Evolutionary conservation across 176 grass and related monocot species (phyloP).

Genomic region (Eragrostis nindensis): DNA sequence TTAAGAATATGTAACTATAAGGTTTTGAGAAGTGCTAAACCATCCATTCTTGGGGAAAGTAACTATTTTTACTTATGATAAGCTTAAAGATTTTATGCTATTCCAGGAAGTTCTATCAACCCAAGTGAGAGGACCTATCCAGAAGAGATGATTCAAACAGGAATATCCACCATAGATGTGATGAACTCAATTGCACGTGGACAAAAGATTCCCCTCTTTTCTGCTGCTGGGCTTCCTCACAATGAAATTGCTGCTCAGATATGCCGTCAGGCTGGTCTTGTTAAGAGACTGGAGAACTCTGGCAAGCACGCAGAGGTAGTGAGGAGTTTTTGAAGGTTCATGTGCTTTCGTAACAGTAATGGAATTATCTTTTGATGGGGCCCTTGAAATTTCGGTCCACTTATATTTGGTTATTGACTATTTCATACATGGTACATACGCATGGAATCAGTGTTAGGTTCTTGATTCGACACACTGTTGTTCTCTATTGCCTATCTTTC

Average conservation of each 20-base stretch:
- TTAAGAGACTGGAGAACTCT: constrained; percentile 84
- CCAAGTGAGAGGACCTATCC: constrained; percentile 99
- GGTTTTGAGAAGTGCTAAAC: not conserved
- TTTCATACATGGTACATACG: not conserved
- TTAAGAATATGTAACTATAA: constrained; percentile 7
- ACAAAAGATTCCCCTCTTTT: constrained; percentile 99
- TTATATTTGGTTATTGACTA: not conserved
- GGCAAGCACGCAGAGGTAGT: constrained; percentile 73
- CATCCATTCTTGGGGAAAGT: not conserved
- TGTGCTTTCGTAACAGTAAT: not conserved
- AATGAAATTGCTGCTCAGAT: constrained; percentile 99
- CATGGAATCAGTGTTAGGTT: constrained; percentile 4
- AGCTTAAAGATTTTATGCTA: constrained; percentile 1
- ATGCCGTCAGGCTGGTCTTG: constrained; percentile 98
- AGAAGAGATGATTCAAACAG: constrained; percentile 99
- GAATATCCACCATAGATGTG: constrained; percentile 99
- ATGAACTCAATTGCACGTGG: constrained; percentile 99
- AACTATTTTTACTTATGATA: constrained; percentile 11
- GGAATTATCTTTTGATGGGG: constrained; percentile 9
- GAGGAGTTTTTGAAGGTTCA: not conserved
- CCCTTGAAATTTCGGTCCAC: constrained; percentile 20
- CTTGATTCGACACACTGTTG: constrained; percentile 17
- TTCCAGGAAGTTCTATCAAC: constrained; percentile 96
- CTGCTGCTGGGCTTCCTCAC: constrained; percentile 96
- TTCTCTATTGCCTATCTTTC: not conserved